phyloP scores from a whole-genome alignment of 1,139 yeast genomes.

The Spencermartinsiella ligniputridi region DNA sequence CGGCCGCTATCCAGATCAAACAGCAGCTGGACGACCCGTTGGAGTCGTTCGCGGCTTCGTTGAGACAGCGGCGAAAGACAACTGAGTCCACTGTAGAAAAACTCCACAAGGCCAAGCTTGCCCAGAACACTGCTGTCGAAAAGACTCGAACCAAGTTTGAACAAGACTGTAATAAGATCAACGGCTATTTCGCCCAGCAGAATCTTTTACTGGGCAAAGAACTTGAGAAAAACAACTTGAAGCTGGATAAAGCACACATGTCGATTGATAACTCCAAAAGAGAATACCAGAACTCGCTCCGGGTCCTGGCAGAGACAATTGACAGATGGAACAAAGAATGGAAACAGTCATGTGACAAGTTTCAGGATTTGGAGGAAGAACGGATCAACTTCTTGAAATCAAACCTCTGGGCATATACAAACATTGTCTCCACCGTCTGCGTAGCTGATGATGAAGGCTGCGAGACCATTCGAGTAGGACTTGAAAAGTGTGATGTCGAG shows the following conservation, averaged over 20 bases:
- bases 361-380: constrained; percentile 75
- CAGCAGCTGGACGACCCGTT: constrained; percentile 43
- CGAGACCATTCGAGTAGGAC: constrained; percentile 60
- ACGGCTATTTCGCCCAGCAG: constrained; percentile 56
- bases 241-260: constrained; percentile 52
- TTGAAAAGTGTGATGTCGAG: constrained; percentile 65
- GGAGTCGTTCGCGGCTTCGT: constrained; percentile 39
- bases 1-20: constrained; percentile 42
- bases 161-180: constrained; percentile 54
- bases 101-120: constrained; percentile 39
- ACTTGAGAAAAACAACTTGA: constrained; percentile 59
- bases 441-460: constrained; percentile 75
- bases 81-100: constrained; percentile 43
- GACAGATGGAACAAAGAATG: constrained; percentile 78
- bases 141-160: constrained; percentile 51
- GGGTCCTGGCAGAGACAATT: constrained; percentile 59
- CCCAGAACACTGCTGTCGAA: constrained; percentile 38
- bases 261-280: constrained; percentile 47
- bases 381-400: constrained; percentile 71
- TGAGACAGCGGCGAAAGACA: constrained; percentile 44
- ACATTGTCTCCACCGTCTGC: constrained; percentile 69
- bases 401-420: constrained; percentile 80
- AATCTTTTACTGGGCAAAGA: constrained; percentile 79
- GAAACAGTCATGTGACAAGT: constrained; percentile 61
- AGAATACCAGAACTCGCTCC: constrained; percentile 57